Base-by-base conservation (phyloP, 495 filamentous ascomycete genomes). In the Aspergillus sclerotiicarbonarius region DNA sequence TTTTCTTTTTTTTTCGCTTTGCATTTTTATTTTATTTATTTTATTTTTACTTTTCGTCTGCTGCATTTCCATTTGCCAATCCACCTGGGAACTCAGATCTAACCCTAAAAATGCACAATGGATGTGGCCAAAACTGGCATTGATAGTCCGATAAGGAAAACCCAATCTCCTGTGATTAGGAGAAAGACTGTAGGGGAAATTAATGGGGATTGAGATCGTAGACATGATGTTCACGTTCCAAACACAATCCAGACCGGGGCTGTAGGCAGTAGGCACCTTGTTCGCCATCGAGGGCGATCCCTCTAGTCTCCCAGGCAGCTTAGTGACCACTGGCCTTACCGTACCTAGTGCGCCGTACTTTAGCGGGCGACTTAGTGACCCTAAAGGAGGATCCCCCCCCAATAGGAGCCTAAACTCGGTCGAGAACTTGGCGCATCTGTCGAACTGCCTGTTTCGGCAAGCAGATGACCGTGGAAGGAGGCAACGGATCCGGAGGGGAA, bases 371-470 rank as follows among this genome's bases (percentile, higher is more conserved):
- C 50, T n/a, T 13, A 54, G n/a, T 29, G n/a, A 18, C 41, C 31
- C 49, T 59, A 52, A 50, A 53, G 54, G 46, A 32, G n/a, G 47
- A 32, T 64, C 51, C 58, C 47, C 33, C 46, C 29, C 32, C 15
- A 49, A 32, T 52, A 43, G 8, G 47, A 16, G 44, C 13, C 60
- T 66, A 66, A 61, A 35, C 60, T 60, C 29, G 44, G 19, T 46
- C 52, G n/a, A 51, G 41, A 16, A 12, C 60, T 66, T 66, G 60
- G 63, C 63, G 48, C 60, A 62, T 47, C 32, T 53, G 29, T 51
- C 48, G 63, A 58, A 46, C 46, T 62, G 57, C 56, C 55, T 47
- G 44, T 29, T 47, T 29, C 44, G 44, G 44, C 16, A 47, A 47
- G 21, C 16, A 47, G 44, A 47, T 47, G 21, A 41, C 37, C 8